Evolutionary conservation across 768 basidiomycete genomes (phyloP), one percentile per base, ranked within the genome.

Genomic region (Dioszegia hungarica): DNA sequence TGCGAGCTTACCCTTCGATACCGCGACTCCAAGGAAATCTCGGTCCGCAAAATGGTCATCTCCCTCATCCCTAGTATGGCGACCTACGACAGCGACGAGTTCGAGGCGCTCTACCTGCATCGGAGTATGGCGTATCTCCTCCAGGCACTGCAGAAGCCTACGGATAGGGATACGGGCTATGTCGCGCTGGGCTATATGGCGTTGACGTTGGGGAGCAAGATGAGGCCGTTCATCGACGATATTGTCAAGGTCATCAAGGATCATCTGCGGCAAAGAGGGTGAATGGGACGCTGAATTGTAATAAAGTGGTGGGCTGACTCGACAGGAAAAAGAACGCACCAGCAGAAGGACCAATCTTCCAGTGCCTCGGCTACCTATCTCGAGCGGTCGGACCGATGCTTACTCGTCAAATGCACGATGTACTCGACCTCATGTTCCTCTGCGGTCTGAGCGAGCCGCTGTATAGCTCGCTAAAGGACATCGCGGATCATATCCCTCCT

Each of bases 161-260:
- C 83, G 47, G 95, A 99, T 66, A 82, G 93, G 34, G 85, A 87
- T 29, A 88, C 89, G 63, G 89, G 93, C 2, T 98, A 97, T 74
- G 86, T 92, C 64, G 93, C 95, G 1, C 92, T 99, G 60, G 95
- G 95, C 0, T 90, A 95, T 68, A 89, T 94, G 47, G 91, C 95
- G 1, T 84, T 85, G 39, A 87, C 89, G 46, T 89, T 98, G 20
- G 86, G 86, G 43, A 88, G 90, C 60, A 90, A 94, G 60, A 95
- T 98, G 89, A 91, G 93, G 69, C 86, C 86, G 0, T 99, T 95
- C 75, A 82, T 98, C 24, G 94, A 98, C 58, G 83, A 86, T 3
- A 88, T 95, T 57, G 90, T 98, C 84, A 72, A 78, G 52, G 86
- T 89, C 52, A 87, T 98, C 69, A 95, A 94, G 75, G 81, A 84